Evolutionary conservation across 73 alveolate genomes (phyloP), one percentile per base, ranked within the genome.

Genomic region (Paramecium sexaurelia): DNA sequence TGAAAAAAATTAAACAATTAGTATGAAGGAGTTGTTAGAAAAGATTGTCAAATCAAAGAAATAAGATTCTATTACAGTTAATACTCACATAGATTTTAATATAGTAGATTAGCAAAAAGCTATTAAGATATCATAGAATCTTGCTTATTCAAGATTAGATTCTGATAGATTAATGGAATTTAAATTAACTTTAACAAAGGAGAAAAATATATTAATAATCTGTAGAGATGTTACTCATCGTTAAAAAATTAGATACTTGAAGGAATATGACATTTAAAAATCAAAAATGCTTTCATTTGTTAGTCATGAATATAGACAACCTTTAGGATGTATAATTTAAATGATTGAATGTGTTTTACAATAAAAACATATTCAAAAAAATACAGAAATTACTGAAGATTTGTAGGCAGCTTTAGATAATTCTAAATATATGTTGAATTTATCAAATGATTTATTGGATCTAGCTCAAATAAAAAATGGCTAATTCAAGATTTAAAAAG

Each of bases 271-370:
- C 35, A 71, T 35, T n/a, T 32, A 32, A 35, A 71, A 71, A 36
- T 86, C 93, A 0, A 86, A 86, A 29, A 86, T 61, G 87, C 55
- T 86, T 29, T 86, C 93, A 55, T 86, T 86, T 51, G 93, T 86
- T 2, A 61, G 87, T 17, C 93, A 86, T 36, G 93, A 86, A 51
- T 45, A 61, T 19, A 86, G 93, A 86, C 22, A 66, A 32, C 93
- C 93, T 4, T 39, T 86, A 15, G 68, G 68, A 22, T 40, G 87
- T 11, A 86, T 86, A 1, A 86, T 86, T 6, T 71, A 71, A 19
- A 85, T 85, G 92, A 67, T 85, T 11, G 92, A 57, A 61, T 69
- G 57, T 61, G 87, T 32, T 39, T 37, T 68, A 55, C n/a, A 69
- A 37, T 69, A 88, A 20, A 36, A 51, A 71, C 35, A 5, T 11